Evolutionary conservation across 2,329 filamentous ascomycete species (phyloP).

Genomic region (Stenocarpella maydis): DNA sequence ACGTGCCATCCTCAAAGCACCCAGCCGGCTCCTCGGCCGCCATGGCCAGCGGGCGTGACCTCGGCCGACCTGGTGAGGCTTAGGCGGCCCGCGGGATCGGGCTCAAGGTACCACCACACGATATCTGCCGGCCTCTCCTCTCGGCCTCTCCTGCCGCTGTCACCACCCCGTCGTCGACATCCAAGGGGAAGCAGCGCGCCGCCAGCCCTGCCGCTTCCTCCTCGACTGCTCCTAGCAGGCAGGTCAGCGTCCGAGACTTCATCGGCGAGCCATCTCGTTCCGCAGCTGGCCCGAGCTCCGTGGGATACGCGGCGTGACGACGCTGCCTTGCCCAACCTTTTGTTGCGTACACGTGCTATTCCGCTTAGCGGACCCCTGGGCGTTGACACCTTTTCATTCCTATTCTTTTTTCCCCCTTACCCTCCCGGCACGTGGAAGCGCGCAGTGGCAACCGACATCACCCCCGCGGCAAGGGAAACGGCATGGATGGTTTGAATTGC

Average conservation of each 20-base stretch:
- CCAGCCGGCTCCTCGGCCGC: constrained; percentile 51
- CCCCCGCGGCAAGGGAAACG: not conserved
- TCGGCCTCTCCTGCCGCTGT: constrained; percentile 17
- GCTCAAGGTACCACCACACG: constrained; percentile 19
- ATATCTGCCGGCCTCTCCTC: constrained; percentile 32
- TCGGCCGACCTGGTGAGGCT: constrained; percentile 44
- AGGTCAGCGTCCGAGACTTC: constrained; percentile 26
- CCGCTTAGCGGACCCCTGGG: not conserved
- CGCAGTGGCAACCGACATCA: not conserved
- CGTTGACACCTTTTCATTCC: not conserved
- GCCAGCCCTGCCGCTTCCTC: constrained; percentile 12
- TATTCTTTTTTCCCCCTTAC: not conserved
- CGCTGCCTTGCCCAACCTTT: not conserved
- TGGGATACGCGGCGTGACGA: not conserved
- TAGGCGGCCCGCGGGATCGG: constrained; percentile 32
- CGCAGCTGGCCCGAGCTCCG: not conserved
- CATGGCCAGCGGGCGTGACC: constrained; percentile 64
- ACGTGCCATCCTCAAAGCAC: constrained; percentile 56
- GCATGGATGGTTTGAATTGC: not conserved
- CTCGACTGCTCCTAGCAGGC: constrained; percentile 17
- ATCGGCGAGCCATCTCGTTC: constrained; percentile 8
- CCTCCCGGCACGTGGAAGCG: not conserved
- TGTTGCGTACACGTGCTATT: not conserved
- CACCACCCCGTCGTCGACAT: not conserved
- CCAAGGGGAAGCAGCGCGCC: constrained; percentile 20